phyloP scores from a whole-genome alignment of 2,329 filamentous ascomycete genomes.

The Phialocephala subalpina region DNA sequence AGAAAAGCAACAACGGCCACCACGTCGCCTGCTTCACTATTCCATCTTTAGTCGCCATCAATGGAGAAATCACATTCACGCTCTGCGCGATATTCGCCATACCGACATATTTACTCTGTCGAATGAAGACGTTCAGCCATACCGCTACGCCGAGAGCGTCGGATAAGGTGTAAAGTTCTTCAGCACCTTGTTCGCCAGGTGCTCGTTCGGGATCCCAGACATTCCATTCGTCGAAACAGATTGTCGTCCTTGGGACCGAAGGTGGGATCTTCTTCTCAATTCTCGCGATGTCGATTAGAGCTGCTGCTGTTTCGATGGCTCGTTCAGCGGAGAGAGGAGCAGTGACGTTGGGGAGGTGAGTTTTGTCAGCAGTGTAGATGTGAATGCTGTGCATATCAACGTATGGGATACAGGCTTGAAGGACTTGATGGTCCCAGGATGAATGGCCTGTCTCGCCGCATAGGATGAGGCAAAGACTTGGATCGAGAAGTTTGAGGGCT shows the following conservation, averaged over 20 bases:
- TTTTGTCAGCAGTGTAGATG: constrained; percentile 61
- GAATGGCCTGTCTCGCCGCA: constrained; percentile 69
- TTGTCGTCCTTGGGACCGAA: constrained; percentile 55
- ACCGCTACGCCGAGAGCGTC: constrained; percentile 69
- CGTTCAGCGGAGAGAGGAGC: constrained; percentile 69
- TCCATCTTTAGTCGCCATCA: constrained; percentile 67
- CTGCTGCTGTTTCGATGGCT: constrained; percentile 68
- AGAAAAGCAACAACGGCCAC: constrained; percentile 69
- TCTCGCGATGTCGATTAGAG: constrained; percentile 68
- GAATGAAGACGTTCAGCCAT: constrained; percentile 70
- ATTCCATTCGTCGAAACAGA: constrained; percentile 77
- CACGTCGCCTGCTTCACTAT: constrained; percentile 70
- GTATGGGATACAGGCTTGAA: constrained; percentile 65
- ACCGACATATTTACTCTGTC: constrained; percentile 67
- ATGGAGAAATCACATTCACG: constrained; percentile 72
- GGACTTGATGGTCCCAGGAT: constrained; percentile 69
- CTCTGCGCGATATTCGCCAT: constrained; percentile 74
- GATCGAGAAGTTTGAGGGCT: constrained; percentile 65
- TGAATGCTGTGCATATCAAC: constrained; percentile 76
- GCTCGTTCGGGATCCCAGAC: constrained; percentile 71
- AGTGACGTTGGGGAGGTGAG: constrained; percentile 58
- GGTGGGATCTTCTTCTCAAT: constrained; percentile 59
- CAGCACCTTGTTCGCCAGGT: constrained; percentile 67
- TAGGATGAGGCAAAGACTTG: constrained; percentile 66
- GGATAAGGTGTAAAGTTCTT: constrained; percentile 69